phyloP scores from a whole-genome alignment of 139 green algal species.

The Picochlorum sp. region DNA sequence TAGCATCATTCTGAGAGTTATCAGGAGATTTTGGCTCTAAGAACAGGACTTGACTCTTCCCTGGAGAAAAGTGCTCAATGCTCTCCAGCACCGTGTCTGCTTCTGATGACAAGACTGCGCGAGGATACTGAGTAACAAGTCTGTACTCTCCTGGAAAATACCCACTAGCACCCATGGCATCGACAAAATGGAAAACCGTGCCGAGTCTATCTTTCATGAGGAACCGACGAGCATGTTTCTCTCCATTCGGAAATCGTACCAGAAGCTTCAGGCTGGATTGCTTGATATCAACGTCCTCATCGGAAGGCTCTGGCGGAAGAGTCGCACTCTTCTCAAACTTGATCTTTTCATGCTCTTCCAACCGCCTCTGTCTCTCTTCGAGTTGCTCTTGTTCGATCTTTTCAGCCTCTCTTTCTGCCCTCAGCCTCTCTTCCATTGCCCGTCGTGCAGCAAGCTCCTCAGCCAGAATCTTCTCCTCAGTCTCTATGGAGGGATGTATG shows the following conservation, averaged over 20 bases:
- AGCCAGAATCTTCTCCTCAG: slow-evolving; percentile 35
- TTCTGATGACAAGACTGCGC: slow-evolving; percentile 26
- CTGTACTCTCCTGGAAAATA: slow-evolving; percentile 31
- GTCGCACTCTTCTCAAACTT: neutral
- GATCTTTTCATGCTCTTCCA: neutral
- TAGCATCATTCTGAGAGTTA: no score
- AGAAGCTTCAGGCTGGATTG: slow-evolving; percentile 1
- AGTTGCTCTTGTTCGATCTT: slow-evolving; percentile 4
- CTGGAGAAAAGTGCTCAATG: neutral
- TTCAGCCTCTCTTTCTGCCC: neutral
- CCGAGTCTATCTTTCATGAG: slow-evolving; percentile 11
- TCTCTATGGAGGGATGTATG: slow-evolving; percentile 60
- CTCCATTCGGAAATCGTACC: slow-evolving; percentile 60
- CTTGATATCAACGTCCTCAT: neutral
- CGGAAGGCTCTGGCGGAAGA: neutral
- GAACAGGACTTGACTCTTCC: slow-evolving; percentile 22
- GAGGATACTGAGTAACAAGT: slow-evolving; percentile 56
- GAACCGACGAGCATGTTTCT: slow-evolving; percentile 40
- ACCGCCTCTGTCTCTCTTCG: slow-evolving; percentile 15
- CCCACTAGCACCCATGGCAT: slow-evolving; percentile 25
- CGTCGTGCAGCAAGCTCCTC: slow-evolving; percentile 13
- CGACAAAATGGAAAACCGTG: slow-evolving; percentile 58
- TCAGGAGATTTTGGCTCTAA: slow-evolving; percentile 14
- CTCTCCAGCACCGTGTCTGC: neutral
- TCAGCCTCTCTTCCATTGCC: neutral